Conservation (phyloP, 306 rosid genomes). For the Quercus suber region DNA sequence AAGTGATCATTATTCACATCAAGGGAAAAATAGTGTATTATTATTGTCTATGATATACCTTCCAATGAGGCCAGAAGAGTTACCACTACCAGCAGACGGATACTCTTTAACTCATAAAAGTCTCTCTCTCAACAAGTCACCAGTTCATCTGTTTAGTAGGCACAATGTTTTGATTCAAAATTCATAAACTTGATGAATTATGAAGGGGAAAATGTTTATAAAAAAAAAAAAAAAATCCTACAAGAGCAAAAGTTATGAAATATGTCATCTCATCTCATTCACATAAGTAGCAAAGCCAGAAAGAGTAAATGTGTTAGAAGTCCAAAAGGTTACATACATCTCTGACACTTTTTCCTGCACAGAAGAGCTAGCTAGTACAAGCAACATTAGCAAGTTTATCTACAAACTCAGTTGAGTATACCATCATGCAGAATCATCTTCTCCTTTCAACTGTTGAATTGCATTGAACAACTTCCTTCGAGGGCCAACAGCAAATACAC, state of each 20-base stretch:
- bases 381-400: slow-evolving; percentile 5
- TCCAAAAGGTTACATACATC: slow-evolving; percentile 17
- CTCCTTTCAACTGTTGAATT: slow-evolving; percentile 26
- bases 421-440: slow-evolving; percentile 9
- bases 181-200: not conserved
- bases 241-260: slow-evolving; percentile 1
- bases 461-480: slow-evolving; percentile 35
- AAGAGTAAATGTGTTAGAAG: slow-evolving; percentile 20
- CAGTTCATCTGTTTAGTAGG: not conserved
- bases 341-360: slow-evolving; percentile 9
- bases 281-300: not conserved
- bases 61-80: not conserved
- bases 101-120: not conserved
- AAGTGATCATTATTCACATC: not conserved
- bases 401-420: slow-evolving; percentile 1
- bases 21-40: not conserved
- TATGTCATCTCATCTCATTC: not conserved
- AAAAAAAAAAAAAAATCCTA: not conserved
- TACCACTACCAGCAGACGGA: not conserved
- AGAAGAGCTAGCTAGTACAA: not conserved
- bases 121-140: not conserved
- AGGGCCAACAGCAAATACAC: slow-evolving; percentile 35
- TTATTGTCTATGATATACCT: not conserved
- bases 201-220: not conserved
- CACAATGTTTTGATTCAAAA: not conserved